Base-by-base conservation (phyloP, 1,139 yeast genomes). In the Suhomyces choctaworum region DNA sequence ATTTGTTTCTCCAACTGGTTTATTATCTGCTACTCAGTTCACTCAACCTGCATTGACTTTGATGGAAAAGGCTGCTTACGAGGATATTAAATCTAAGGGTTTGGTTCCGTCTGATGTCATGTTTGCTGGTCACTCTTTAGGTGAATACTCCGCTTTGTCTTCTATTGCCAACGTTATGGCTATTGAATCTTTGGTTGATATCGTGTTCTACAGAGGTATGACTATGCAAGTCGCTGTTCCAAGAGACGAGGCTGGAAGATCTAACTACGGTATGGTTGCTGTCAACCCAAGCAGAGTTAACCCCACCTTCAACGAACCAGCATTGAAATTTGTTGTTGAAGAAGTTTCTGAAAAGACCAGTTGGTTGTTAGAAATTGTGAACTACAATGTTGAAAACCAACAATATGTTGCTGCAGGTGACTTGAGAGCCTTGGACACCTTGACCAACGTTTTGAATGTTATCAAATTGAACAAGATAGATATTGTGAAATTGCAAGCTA, bases 201-300 rank as follows among this genome's bases (percentile, higher is more conserved):
- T 92, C 63, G 98, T 92, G 31, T 92, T 92, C 78, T 94, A 92
- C 78, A 82, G 99, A 75, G 99, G 99, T 78, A 92, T 92, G 98
- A 92, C 99, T 31, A 92, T 92, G 98, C 98, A 92, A 76, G 98
- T 92, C 48, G 98, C 98, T 30, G 99, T 92, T 48, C 97, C 97
- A 58, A 82, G 99, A 70, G 99, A 92, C 66, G 78, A 82, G 40
- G 62, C 69, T 34, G 99, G 99, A 34, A 84, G 98, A 70, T 92
- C 98, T 43, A 92, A 94, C 73, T 92, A 92, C 58, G 97, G 98
- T 74, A 92, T 92, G 99, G 80, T 89, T 73, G 98, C 99, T 34
- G 92, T 92, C 42, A 92, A 94, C 70, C 99, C 99, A 56, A 78
- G 95, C 41, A 82, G 98, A 69, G 85, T 92, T 45, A 80, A 87